These are phyloP conservation scores for Venturia carpophila DNA, from an alignment of 2,329 filamentous ascomycete species.

Conservation along the genomic window DNA sequence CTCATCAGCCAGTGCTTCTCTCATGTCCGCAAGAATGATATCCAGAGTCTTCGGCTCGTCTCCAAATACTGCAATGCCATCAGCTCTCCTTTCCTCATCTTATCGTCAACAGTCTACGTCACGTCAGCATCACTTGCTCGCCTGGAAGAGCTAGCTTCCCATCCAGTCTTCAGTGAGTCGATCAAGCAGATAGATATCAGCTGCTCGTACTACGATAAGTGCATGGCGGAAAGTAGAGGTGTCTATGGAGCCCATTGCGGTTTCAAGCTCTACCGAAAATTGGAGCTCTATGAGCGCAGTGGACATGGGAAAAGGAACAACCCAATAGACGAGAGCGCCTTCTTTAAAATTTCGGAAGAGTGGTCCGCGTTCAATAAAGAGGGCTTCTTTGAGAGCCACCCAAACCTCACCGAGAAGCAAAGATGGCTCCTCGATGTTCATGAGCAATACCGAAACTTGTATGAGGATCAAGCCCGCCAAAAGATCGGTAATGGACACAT, in stretches of 20 bases:
- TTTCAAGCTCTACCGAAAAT: neutral
- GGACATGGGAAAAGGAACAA: neutral
- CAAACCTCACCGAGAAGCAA: neutral
- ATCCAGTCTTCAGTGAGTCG: neutral
- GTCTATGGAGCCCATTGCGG: neutral
- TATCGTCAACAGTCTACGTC: neutral
- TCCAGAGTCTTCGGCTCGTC: neutral
- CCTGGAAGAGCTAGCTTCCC: neutral
- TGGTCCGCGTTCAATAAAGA: neutral
- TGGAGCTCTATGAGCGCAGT: neutral
- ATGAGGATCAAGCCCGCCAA: neutral
- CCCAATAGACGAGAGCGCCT: neutral
- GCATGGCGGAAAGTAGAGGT: neutral
- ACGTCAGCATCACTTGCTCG: neutral
- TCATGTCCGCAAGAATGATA: neutral
- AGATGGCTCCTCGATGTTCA: neutral
- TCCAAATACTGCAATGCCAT: neutral
- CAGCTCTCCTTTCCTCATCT: constrained; percentile 2
- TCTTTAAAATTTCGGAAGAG: neutral
- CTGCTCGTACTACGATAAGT: neutral
- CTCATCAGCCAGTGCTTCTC: neutral
- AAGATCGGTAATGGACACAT: neutral
- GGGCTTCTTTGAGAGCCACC: neutral
- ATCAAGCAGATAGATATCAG: neutral
- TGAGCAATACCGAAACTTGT: neutral